These are phyloP conservation scores for Metschnikowia borealis DNA, from an alignment of 805 yeast genomes.

Conservation along the genomic window DNA sequence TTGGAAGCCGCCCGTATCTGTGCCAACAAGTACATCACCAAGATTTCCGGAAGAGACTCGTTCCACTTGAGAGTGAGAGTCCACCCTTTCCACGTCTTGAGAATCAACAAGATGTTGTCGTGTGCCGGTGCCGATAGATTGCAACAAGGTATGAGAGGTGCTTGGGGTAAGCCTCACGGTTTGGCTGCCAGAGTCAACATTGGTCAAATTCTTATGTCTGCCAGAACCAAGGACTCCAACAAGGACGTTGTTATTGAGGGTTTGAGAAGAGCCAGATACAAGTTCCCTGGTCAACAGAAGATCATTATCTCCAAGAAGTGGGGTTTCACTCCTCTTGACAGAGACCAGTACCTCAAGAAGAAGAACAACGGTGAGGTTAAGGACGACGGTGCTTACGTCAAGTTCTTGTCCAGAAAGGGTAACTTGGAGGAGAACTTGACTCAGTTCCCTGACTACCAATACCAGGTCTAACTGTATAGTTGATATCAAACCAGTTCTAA, in stretches of 20 bases:
- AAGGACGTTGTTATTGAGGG: constrained; percentile 97
- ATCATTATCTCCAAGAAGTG: constrained; percentile 99
- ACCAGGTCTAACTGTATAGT: constrained; percentile 36
- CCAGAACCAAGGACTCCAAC: constrained; percentile 98
- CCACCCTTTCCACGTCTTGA: constrained; percentile 99
- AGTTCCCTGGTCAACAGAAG: constrained; percentile 99
- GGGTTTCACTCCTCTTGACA: constrained; percentile 99
- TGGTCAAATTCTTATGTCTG: constrained; percentile 97
- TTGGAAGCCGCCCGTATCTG: constrained; percentile 99
- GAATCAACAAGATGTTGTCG: constrained; percentile 99
- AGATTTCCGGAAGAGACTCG: constrained; percentile 95
- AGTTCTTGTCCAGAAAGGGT: constrained; percentile 97
- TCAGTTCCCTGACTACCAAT: constrained; percentile 87
- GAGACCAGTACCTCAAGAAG: constrained; percentile 91
- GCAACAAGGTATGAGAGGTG: constrained; percentile 99
- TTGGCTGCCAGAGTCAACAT: constrained; percentile 98
- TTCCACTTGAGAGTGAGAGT: constrained; percentile 99
- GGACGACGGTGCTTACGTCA: constrained; percentile 99
- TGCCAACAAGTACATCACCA: constrained; percentile 99
- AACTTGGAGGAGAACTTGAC: constrained; percentile 85
- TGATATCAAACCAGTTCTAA: not conserved
- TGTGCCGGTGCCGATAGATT: constrained; percentile 99
- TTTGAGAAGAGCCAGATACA: constrained; percentile 99
- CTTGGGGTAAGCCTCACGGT: constrained; percentile 99
- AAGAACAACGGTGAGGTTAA: constrained; percentile 97